Evolutionary conservation across 1,284 basidiomycete genomes (phyloP).

Genomic region (Irpex sp.): DNA sequence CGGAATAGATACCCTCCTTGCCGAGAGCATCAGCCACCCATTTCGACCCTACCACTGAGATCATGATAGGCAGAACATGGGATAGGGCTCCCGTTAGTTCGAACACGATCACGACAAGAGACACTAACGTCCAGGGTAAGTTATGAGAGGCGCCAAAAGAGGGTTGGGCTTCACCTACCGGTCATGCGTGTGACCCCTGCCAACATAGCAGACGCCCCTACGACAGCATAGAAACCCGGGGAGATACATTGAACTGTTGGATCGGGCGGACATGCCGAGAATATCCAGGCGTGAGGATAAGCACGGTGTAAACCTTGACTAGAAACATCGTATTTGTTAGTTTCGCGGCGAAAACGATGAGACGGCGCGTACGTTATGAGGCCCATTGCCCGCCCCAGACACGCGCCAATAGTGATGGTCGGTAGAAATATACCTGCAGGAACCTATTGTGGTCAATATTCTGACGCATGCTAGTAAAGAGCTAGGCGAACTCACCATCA

Average conservation of each 20-base stretch:
- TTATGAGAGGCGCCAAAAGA: background rate
- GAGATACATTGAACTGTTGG: conserved; percentile 66
- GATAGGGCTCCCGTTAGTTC: conserved; percentile 74
- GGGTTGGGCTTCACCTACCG: conserved; percentile 36
- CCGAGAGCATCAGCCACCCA: conserved; percentile 73
- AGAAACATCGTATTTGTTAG: background rate
- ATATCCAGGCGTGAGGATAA: conserved; percentile 63
- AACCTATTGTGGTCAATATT: conserved; percentile 34
- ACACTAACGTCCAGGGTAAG: conserved; percentile 40
- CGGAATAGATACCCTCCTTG: conserved; percentile 69
- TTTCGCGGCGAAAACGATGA: background rate
- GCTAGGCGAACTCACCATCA: conserved; percentile 51
- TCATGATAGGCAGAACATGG: conserved; percentile 78
- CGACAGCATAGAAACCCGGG: conserved; percentile 80
- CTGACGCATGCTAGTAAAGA: background rate
- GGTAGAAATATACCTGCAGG: conserved; percentile 76
- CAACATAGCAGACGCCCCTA: conserved; percentile 79
- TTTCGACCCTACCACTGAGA: conserved; percentile 72
- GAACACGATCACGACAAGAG: conserved; percentile 70
- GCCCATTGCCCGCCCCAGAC: conserved; percentile 64
- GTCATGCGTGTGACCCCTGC: conserved; percentile 83
- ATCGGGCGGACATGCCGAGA: conserved; percentile 67
- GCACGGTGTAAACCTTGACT: conserved; percentile 63
- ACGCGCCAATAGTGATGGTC: conserved; percentile 70
- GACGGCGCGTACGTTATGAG: conserved; percentile 51